Base-by-base conservation (phyloP, 495 filamentous ascomycete genomes). In the Penicillium steckii region DNA sequence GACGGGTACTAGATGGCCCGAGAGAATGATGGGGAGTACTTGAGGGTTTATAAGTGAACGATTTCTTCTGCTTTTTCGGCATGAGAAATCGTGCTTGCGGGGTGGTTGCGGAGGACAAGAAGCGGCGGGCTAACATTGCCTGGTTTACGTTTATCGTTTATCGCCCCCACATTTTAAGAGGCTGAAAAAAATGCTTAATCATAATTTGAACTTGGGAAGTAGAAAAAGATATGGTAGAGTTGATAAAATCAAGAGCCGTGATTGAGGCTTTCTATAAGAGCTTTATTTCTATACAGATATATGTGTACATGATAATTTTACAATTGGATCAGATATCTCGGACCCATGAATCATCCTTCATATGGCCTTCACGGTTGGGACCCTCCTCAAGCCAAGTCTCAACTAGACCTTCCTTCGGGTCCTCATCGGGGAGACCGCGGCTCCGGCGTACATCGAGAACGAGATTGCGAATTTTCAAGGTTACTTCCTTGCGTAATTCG, bases 401-500 rank as follows among this genome's bases (percentile, higher is more conserved):
- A 13, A 78, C 83, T 17, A 83, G 68, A 6, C 81, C 77, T 1
- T 75, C 77, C 61, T 86, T 85, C 0, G 84, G 81, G 66, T 96
- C 89, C 54, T 96, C 89, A 46, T 96, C 92, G 0, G 85, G 77
- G 27, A 85, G 84, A 1, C 88, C 92, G 48, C 87, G 65, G 23
- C 76, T 73, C 46, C 77, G 75, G 55, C 93, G 74, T 8, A 97
- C 79, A 51, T 89, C 88, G 21, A 93, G 59, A 0, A 98, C 88
- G 57, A 91, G 86, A 38, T 85, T 79, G 26, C 94, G 74, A 19
- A 97, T 82, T 51, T 87, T 78, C 65, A 80, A 71, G 19, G 94
- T 88, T 26, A 90, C 87, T 68, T 97, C 93, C 46, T 88, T 85
- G 56, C 94, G 80, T 53, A 98, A 73, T 56, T 82, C 77, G 44